Evolutionary conservation across 1,139 yeast species (phyloP).

Genomic region (Suhomyces panamericanus): DNA sequence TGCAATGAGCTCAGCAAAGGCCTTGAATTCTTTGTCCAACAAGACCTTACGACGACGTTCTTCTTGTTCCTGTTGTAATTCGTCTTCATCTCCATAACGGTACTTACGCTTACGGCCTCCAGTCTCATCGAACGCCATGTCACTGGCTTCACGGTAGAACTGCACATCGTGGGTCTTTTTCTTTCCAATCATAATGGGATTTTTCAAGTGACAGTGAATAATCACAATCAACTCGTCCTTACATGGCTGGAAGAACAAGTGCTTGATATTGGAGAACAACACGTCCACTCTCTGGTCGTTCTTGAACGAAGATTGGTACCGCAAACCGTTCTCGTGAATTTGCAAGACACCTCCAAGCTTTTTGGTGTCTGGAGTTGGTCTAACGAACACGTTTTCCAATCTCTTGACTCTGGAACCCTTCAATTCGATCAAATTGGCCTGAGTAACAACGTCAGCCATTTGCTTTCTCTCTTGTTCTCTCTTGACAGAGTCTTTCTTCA

Average conservation of each 20-base stretch:
- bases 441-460: slow-evolving; percentile 92
- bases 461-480: slow-evolving; percentile 90
- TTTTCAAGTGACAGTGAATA: slow-evolving; percentile 88
- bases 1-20: slow-evolving; percentile 86
- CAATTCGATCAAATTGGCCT: slow-evolving; percentile 81
- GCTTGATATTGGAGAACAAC: slow-evolving; percentile 86
- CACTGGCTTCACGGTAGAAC: slow-evolving; percentile 95
- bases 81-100: slow-evolving; percentile 98
- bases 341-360: slow-evolving; percentile 89
- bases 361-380: slow-evolving; percentile 96
- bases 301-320: slow-evolving; percentile 83
- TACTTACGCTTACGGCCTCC: slow-evolving; percentile 89
- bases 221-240: slow-evolving; percentile 92
- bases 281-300: slow-evolving; percentile 87
- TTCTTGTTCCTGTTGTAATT: slow-evolving; percentile 97
- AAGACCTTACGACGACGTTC: slow-evolving; percentile 91
- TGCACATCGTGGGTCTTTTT: slow-evolving; percentile 94
- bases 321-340: slow-evolving; percentile 93
- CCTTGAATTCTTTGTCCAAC: slow-evolving; percentile 87
- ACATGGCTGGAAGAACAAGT: slow-evolving; percentile 92
- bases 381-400: slow-evolving; percentile 82
- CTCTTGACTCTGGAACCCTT: slow-evolving; percentile 79
- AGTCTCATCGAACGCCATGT: slow-evolving; percentile 95
- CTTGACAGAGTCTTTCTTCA: slow-evolving; percentile 89
- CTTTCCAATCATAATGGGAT: slow-evolving; percentile 94